These are phyloP conservation scores for Stereum hirsutum DNA, from an alignment of 1,284 basidiomycete species.

Conservation along the genomic window DNA sequence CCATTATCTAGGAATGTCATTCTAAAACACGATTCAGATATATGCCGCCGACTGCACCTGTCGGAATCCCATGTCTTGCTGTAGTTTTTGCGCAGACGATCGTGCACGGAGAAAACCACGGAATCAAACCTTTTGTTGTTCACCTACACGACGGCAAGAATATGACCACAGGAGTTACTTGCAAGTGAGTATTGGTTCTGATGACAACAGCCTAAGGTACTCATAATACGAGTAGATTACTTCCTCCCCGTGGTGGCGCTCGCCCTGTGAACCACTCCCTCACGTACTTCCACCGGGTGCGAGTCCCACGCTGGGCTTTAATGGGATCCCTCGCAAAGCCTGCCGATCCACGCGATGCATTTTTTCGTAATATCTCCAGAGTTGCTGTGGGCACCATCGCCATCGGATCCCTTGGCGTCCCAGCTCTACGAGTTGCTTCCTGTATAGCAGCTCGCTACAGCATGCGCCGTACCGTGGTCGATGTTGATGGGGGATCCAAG, in stretches of 20 bases:
- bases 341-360: constrained; percentile 18
- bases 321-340: constrained; percentile 22
- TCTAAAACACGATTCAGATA: constrained; percentile 23
- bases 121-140: constrained; percentile 43
- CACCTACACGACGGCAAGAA: constrained; percentile 24
- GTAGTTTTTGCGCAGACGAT: constrained; percentile 45
- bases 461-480: constrained; percentile 25
- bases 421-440: constrained; percentile 15
- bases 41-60: constrained; percentile 44
- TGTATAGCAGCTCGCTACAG: constrained; percentile 29
- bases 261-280: constrained; percentile 28
- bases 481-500: constrained; percentile 10
- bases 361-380: constrained; percentile 22
- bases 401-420: constrained; percentile 16
- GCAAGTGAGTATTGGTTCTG: constrained; percentile 5
- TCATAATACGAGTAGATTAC: constrained; percentile 15
- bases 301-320: constrained; percentile 24
- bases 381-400: constrained; percentile 23
- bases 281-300: constrained; percentile 30
- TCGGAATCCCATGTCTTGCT: constrained; percentile 41
- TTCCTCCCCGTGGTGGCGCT: constrained; percentile 26
- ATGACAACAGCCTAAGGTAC: constrained; percentile 19
- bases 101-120: constrained; percentile 36
- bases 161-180: constrained; percentile 8
- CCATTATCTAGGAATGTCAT: no score